These are phyloP conservation scores for Phallus indusiatus DNA, from an alignment of 768 basidiomycete genomes.

Conservation along the genomic window DNA sequence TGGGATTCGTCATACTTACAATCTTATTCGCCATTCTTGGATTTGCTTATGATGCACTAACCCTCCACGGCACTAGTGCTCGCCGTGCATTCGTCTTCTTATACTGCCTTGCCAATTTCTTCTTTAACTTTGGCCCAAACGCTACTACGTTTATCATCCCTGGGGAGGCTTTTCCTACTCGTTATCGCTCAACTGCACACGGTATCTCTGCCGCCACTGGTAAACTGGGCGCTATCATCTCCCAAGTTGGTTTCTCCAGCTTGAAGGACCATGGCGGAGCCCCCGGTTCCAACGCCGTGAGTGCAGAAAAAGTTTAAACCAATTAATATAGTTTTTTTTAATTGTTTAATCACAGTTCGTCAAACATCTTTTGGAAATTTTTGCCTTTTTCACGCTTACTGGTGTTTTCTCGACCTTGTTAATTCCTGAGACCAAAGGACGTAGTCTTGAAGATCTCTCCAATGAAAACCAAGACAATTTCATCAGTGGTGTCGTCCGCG, in stretches of 20 bases:
- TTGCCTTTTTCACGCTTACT: slow-evolving; percentile 81
- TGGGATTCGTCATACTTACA: slow-evolving; percentile 66
- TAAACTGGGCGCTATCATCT: slow-evolving; percentile 75
- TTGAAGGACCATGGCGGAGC: slow-evolving; percentile 59
- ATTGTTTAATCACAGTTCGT: slow-evolving; percentile 5
- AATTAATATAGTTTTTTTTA: too few relatives aligned
- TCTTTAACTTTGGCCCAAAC: slow-evolving; percentile 85
- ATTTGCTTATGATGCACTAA: slow-evolving; percentile 49
- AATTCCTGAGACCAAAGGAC: slow-evolving; percentile 68
- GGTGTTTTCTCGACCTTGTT: slow-evolving; percentile 76
- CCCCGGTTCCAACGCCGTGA: slow-evolving; percentile 22
- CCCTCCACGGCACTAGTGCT: slow-evolving; percentile 34
- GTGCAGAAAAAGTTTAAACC: too few relatives aligned
- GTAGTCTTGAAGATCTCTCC: slow-evolving; percentile 61
- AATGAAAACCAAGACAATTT: slow-evolving; percentile 62
- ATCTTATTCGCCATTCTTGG: slow-evolving; percentile 54
- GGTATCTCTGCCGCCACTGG: slow-evolving; percentile 79
- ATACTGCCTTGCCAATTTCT: slow-evolving; percentile 82
- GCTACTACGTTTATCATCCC: slow-evolving; percentile 74
- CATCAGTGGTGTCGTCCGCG: slow-evolving; percentile 21
- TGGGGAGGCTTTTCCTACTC: slow-evolving; percentile 80
- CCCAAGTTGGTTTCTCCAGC: slow-evolving; percentile 67
- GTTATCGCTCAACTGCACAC: slow-evolving; percentile 78
- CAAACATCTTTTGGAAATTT: slow-evolving; percentile 47
- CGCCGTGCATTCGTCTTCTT: slow-evolving; percentile 77